Base-by-base conservation (phyloP, 1,284 basidiomycete species). In the Rhizoctonia solani region DNA sequence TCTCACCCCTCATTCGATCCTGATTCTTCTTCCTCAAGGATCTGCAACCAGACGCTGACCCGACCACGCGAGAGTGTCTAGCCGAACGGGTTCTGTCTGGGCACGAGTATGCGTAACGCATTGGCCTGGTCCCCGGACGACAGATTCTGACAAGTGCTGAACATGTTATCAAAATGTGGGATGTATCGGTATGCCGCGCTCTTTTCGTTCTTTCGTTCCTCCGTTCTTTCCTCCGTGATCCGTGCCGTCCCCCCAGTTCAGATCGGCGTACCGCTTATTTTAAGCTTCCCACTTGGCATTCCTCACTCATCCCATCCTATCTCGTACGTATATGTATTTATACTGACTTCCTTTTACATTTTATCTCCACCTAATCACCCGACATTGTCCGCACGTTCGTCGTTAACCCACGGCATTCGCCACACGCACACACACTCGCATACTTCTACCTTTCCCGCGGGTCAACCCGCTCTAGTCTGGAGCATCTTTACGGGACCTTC, bases 121-220 rank as follows among this genome's bases (percentile, higher is more conserved):
- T 79, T 98, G 63, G 87, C 93, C 1, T 98, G 95, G 94, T 95
- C 94, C 34, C 82, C 89, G 54, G 92, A 97, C 74, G 93, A 95
- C 73, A 81, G 85, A 30, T 82, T 90, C 82, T 95, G 47, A 93
- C 93, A 1, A 87, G 89, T 49, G 82, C 91, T 16, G 93, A 96
- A 72, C 81, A 87, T 63, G 77, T 80, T 46, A 88, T 98, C 75
- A 88, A 89, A 76, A 81, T 97, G 73, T 98, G 93, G 93, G 88
- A 95, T 76, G 82, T 87, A 47, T 85, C 87, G 83, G 93, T 94
- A 72, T 70, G 79, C 76, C 37, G 27, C 16, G 13, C 39, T 34
- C 44, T 9, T 46, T 19, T 19, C 44, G 6, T 11, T 19, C 44
- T 21, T n/a, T n/a, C n/a, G n/a, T n/a, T n/a, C n/a, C n/a, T n/a